Evolutionary conservation across 768 basidiomycete species (phyloP).

Genomic region (Jaapia argillacea): DNA sequence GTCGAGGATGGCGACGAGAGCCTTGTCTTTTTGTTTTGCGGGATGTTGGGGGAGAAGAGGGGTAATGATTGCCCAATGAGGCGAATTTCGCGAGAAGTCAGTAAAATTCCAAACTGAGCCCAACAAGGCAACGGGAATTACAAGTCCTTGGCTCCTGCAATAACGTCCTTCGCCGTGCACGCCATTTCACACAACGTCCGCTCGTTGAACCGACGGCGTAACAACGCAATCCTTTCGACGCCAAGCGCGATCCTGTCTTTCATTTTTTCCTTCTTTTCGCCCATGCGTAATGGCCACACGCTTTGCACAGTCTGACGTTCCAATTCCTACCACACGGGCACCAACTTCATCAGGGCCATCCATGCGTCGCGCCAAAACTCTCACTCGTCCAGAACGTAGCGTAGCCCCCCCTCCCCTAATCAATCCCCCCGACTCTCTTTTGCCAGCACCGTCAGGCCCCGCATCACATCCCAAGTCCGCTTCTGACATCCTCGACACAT

Average conservation of each 20-base stretch:
- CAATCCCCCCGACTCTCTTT: constrained; percentile 53
- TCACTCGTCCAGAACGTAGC: constrained; percentile 90
- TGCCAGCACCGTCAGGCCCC: constrained; percentile 26
- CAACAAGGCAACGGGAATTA: no score
- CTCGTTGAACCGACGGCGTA: neutral
- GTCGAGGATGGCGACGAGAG: neutral
- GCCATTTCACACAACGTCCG: constrained; percentile 5
- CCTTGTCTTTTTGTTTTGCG: constrained; percentile 1
- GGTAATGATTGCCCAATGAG: no score
- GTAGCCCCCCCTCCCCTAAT: constrained; percentile 93
- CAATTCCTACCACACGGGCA: constrained; percentile 53
- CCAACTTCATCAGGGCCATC: constrained; percentile 39
- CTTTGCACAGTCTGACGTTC: constrained; percentile 41
- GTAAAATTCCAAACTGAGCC: no score
- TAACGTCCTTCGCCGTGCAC: constrained; percentile 13
- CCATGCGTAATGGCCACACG: constrained; percentile 9
- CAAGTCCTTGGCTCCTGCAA: no score
- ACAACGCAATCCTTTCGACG: neutral
- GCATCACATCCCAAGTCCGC: constrained; percentile 23
- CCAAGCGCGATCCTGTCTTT: constrained; percentile 8
- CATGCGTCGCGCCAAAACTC: constrained; percentile 85
- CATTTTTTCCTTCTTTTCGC: constrained; percentile 18
- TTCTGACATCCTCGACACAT: constrained; percentile 39
- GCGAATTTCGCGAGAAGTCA: no score
- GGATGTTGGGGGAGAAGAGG: constrained; percentile 2